Conservation (phyloP, 176 grass and related monocot species). For the Typha latifolia region DNA sequence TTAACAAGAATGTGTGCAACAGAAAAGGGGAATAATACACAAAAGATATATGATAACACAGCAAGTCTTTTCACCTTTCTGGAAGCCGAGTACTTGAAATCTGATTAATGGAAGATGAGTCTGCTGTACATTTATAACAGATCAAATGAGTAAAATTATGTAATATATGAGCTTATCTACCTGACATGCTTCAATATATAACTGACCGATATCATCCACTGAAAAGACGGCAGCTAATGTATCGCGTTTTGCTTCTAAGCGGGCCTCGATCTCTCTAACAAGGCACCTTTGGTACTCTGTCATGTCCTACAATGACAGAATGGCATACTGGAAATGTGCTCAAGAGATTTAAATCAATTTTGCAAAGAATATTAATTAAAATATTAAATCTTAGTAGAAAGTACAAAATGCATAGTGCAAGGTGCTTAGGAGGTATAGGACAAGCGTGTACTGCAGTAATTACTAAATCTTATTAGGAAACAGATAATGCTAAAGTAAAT, state of each 20-base stretch:
- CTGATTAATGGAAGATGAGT: slow-evolving; percentile 67
- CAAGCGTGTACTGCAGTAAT: background rate
- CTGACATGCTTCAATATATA: background rate
- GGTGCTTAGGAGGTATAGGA: background rate
- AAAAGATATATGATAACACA: background rate
- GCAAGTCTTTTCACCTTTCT: slow-evolving; percentile 48
- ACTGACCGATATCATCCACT: slow-evolving; percentile 73
- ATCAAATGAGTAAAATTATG: background rate
- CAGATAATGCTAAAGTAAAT: too few relatives aligned
- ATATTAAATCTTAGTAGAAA: background rate
- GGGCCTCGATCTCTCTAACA: slow-evolving; percentile 75
- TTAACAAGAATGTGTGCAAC: background rate
- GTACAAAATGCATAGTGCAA: background rate
- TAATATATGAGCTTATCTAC: background rate
- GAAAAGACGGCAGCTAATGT: slow-evolving; percentile 77
- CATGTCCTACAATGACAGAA: slow-evolving; percentile 53
- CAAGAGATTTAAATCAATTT: background rate
- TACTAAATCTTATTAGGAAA: too few relatives aligned
- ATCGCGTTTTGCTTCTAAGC: slow-evolving; percentile 89
- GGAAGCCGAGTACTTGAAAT: slow-evolving; percentile 82
- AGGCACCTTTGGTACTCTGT: slow-evolving; percentile 73
- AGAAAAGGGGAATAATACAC: background rate
- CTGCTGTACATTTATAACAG: slow-evolving; percentile 25
- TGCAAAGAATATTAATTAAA: background rate
- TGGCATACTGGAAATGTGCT: background rate